Base-by-base conservation (phyloP, 345 rosid species). In the Iberis pinnata region DNA sequence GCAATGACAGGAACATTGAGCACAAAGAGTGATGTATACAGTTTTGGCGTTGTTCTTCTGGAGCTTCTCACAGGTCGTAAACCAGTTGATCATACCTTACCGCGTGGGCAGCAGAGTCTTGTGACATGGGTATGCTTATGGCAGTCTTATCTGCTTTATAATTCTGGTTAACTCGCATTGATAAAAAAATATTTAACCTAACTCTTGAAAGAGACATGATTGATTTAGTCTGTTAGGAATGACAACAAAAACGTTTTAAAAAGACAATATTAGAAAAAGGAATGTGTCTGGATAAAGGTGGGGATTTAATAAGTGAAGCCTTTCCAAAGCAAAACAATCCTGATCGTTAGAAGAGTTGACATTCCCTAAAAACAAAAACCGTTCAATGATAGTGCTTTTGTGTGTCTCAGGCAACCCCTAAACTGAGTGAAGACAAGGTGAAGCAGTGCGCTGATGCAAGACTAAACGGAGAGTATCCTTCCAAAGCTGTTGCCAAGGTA, bases 1-100 rank as follows among this genome's bases (percentile, higher is more conserved):
- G 85, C 95, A 48, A 85, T 85, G 95, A 85, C 95, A 16, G 89
- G 95, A 52, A 81, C 86, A 11, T 73, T 78, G 67, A 86, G 82
- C 62, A 76, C 80, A 68, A 86, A 82, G 79, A 80, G 95, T 60
- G 90, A 86, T 43, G 95, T 82, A n/a, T 86, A 86, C 52, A 86
- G 95, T 63, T 86, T 86, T 24, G 95, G 95, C 0, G 90, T 86
- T 58, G 84, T 86, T 43, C 76, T 86, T 51, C 82, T 86, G 42
- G 95, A 86, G 63, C 95, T 86, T 44, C 69, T 86, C 55, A 86
- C 95, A 16, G 90, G 95, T 16, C 76, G 95, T 61, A 86, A 82
- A 57, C 95, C 95, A 53, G 86, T 86, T 44, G 95, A 86, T 70
- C 95, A 78, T 43, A 82, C 90, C 41, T 73, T 83, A 61, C 95